A percentile compares a stretch with the other conserved stretches of the same genome.
phyloP scores from a whole-genome alignment of 2,329 filamentous ascomycete species.

The Huntiella abstrusa region DNA sequence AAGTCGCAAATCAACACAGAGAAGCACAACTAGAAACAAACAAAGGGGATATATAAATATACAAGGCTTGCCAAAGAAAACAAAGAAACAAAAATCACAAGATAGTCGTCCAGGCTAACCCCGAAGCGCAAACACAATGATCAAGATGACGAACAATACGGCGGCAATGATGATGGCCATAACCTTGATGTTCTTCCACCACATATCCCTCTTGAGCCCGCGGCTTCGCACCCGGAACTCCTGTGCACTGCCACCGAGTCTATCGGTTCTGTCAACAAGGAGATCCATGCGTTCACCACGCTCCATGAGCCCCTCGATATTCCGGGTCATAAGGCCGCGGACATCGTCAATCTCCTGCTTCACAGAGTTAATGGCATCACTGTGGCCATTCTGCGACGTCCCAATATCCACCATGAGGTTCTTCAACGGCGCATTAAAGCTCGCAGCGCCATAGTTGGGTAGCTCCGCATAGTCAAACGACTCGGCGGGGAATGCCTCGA shows the following conservation, averaged over 20 bases:
- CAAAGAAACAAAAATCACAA: not conserved
- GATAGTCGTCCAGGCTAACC: not conserved
- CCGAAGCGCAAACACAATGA: conserved; percentile 30
- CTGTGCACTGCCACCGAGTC: conserved; percentile 67
- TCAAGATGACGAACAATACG: conserved; percentile 45
- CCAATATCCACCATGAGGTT: conserved; percentile 69
- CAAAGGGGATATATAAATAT: not conserved
- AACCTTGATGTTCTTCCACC: conserved; percentile 98
- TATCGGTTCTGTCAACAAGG: conserved; percentile 89
- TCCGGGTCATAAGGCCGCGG: conserved; percentile 82
- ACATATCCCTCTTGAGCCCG: conserved; percentile 82
- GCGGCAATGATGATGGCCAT: conserved; percentile 43
- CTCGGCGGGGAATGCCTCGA: conserved; percentile 45
- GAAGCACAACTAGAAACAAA: not conserved
- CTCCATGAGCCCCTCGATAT: conserved; percentile 79
- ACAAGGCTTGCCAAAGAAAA: not conserved
- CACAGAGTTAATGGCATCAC: conserved; percentile 69
- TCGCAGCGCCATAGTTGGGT: conserved; percentile 75
- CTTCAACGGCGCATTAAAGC: conserved; percentile 67
- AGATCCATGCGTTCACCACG: conserved; percentile 84
- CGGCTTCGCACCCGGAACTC: conserved; percentile 81
- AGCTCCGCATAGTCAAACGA: conserved; percentile 56
- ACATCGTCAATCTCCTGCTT: conserved; percentile 86
- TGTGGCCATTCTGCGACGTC: conserved; percentile 51
- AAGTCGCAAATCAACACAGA: not conserved